Evolutionary conservation across 2,329 filamentous ascomycete species (phyloP).

Genomic region (Fusarium bactridioides): DNA sequence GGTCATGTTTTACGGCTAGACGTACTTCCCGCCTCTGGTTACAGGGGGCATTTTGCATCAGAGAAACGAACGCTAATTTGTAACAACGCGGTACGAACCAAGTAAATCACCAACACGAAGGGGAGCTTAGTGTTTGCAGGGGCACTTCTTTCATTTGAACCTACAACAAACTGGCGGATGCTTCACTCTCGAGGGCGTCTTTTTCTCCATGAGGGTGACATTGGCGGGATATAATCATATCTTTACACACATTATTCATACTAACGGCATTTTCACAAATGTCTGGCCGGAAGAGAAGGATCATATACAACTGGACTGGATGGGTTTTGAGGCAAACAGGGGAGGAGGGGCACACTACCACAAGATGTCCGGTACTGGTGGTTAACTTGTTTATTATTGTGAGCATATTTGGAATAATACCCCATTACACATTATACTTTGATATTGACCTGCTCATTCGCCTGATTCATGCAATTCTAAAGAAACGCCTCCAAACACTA

Average conservation of each 20-base stretch:
- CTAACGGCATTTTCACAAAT: slow-evolving; percentile 16
- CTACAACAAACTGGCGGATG: slow-evolving; percentile 12
- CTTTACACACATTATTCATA: slow-evolving; percentile 21
- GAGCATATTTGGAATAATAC: slow-evolving; percentile 43
- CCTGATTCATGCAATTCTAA: neutral
- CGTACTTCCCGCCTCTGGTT: slow-evolving; percentile 24
- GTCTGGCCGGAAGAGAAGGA: slow-evolving; percentile 20
- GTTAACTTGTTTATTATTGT: slow-evolving; percentile 36
- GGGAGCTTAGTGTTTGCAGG: slow-evolving; percentile 29
- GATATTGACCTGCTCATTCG: neutral
- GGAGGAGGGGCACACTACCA: slow-evolving; percentile 6
- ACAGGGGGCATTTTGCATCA: slow-evolving; percentile 21
- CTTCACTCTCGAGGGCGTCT: slow-evolving; percentile 20
- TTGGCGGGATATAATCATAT: slow-evolving; percentile 25
- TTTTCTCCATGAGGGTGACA: slow-evolving; percentile 15
- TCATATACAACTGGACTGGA: slow-evolving; percentile 23
- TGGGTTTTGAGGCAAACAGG: slow-evolving; percentile 9
- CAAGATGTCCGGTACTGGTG: slow-evolving; percentile 34
- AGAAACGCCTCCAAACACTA: neutral
- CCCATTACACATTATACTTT: slow-evolving; percentile 30
- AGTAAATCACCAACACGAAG: slow-evolving; percentile 15
- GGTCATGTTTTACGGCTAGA: slow-evolving; percentile 37
- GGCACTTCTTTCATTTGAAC: slow-evolving; percentile 30
- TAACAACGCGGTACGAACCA: slow-evolving; percentile 25
- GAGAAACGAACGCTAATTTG: slow-evolving; percentile 31